Evolutionary conservation across 2,329 filamentous ascomycete genomes (phyloP).

Genomic region (Phaeosphaeriaceae sp.): DNA sequence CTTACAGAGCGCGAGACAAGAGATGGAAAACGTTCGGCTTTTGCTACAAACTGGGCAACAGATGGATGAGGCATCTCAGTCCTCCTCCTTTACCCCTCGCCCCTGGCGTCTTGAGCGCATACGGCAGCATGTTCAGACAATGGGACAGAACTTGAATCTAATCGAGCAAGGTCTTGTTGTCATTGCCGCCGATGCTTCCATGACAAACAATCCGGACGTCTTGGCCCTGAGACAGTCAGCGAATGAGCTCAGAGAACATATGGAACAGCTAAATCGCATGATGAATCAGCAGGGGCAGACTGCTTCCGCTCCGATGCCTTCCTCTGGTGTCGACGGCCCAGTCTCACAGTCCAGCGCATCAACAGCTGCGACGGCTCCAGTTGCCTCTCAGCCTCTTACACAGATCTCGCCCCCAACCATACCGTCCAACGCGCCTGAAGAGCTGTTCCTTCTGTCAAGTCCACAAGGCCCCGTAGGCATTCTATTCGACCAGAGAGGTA

Average conservation of each 20-base stretch:
- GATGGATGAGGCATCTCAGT: slow-evolving; percentile 4
- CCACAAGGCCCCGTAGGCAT: slow-evolving; percentile 47
- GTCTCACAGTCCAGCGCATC: slow-evolving; percentile 5
- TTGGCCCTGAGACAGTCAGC: slow-evolving; percentile 37
- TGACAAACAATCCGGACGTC: slow-evolving; percentile 39
- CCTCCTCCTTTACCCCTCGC: slow-evolving; percentile 14
- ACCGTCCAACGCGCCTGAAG: slow-evolving; percentile 25
- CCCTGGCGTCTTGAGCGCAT: slow-evolving; percentile 40
- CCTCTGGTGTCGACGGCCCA: slow-evolving; percentile 1
- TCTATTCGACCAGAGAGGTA: slow-evolving; percentile 44
- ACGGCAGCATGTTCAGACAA: slow-evolving; percentile 31
- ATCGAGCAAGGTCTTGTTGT: slow-evolving; percentile 35
- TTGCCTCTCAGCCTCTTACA: slow-evolving; percentile 12
- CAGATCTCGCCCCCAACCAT: slow-evolving; percentile 13
- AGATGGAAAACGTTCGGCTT: slow-evolving; percentile 41
- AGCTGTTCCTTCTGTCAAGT: slow-evolving; percentile 46
- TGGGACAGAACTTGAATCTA: slow-evolving; percentile 32
- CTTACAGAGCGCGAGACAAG: slow-evolving; percentile 35
- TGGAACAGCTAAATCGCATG: slow-evolving; percentile 26
- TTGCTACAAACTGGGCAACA: slow-evolving; percentile 27
- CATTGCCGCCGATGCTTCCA: slow-evolving; percentile 28
- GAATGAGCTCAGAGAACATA: slow-evolving; percentile 33
- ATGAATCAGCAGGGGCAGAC: slow-evolving; percentile 23
- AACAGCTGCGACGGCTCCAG: slow-evolving; percentile 7
- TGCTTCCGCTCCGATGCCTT: slow-evolving; percentile 4